Evolutionary conservation across 2,329 filamentous ascomycete species (phyloP), one percentile per base, ranked within the genome.

Genomic region (Pseudogymnoascus sp.): DNA sequence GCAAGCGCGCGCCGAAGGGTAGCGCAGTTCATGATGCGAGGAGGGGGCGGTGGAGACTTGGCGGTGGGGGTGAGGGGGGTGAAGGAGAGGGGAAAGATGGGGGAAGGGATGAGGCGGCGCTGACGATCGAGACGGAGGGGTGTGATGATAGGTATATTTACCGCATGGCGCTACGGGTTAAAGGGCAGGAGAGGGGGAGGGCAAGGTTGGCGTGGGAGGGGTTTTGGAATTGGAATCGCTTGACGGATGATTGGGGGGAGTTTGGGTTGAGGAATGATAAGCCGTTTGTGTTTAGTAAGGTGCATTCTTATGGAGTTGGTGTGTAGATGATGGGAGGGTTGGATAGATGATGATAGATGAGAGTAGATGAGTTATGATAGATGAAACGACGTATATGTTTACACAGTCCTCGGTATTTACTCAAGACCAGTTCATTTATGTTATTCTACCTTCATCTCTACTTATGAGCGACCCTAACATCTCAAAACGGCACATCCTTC

Each of bases 161-260:
- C 74, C 84, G 88, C 53, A 88, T 97, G 84, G 87, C 93, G 64
- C 75, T 99, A 31, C 80, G 83, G 5, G 74, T 97, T 31, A 84
- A 85, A 0, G 86, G 81, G 66, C 84, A 87, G 0, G 82, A 84
- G 11, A 83, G 81, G 66, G 82, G 81, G 0, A 96, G 96, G 71
- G 97, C 93, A 66, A 96, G 96, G 76, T 77, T 99, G 60, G 78
- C 80, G 0, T 99, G 95, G 93, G 88, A 89, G 70, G 88, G 89
- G 0, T 97, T 93, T 73, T 96, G 91, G 85, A 93, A 88, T 77
- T 93, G 96, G 73, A 96, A 97, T 73, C 84, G 84, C 68, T 75
- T 96, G 71, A 96, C 91, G 6, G 92, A 96, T 73, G 93, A 97
- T 75, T 95, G 90, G 89, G 90, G 82, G 3, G 88, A 90, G 76